Evolutionary conservation across 805 yeast genomes (phyloP), one percentile per base, ranked within the genome.

Genomic region (Yarrowia porcina): DNA sequence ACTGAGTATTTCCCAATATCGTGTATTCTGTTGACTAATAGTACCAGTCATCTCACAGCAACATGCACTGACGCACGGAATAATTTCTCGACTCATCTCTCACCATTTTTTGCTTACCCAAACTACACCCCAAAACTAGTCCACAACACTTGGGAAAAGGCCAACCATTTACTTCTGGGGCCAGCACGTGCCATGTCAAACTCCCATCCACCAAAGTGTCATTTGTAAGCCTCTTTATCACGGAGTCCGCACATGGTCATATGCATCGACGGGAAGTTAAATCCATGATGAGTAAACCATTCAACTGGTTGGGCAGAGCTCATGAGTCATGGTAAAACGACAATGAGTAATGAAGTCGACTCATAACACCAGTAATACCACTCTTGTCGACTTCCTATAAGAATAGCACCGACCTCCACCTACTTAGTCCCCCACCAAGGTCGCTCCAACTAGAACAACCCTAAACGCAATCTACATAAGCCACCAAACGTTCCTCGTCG

Each of bases 391-490:
- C 7, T 25, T 9, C n/a, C 15, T 44, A 17, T 10, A n/a, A 44
- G 17, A 13, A 4, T 5, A 10, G 20, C 2, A 18, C n/a, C 23
- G 20, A n/a, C 32, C 7, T 30, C 30, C 25, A 42, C 18, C 13
- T 9, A 9, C 23, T 23, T 8, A 18, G n/a, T n/a, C n/a, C 30
- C 28, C 44, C 30, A 23, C 30, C 18, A n/a, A 25, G 32, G 50
- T 44, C 33, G 27, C 23, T 21, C 52, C 36, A 45, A 45, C 8
- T 28, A 18, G 32, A 25, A 12, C 25, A 30, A 45, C 52, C 36
- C 36, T 28, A 45, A 45, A 45, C 52, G 52, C 52, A 17, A 45
- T 45, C 52, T 20, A 30, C 18, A 45, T 18, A 45, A 45, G 52
- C 52, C 52, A 45, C 52, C 18, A 18, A 44, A 42, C 47, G 7